Evolutionary conservation across 805 yeast species (phyloP).

Genomic region (Kodamaea nitidulidarum): DNA sequence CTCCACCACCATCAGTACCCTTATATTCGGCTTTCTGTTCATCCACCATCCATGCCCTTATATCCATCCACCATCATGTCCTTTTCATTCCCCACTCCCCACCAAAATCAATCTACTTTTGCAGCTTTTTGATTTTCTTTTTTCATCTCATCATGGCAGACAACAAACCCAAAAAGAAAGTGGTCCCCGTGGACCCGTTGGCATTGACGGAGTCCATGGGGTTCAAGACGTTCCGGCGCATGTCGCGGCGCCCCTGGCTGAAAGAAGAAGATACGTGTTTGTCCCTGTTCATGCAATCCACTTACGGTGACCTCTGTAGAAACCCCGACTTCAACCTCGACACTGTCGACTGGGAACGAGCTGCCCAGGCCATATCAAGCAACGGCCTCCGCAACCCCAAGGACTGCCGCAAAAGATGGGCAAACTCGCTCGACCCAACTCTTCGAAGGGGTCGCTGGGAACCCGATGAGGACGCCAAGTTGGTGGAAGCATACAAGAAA

Average conservation of each 20-base stretch:
- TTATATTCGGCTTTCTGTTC: too few species aligned
- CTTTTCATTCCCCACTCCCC: too few species aligned
- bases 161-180: conserved; percentile 10
- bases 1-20: too few species aligned
- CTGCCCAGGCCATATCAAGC: conserved; percentile 42
- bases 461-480: conserved; percentile 63
- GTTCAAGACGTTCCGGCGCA: conserved; percentile 65
- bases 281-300: conserved; percentile 37
- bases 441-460: conserved; percentile 87
- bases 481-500: conserved; percentile 58
- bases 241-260: conserved; percentile 67
- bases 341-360: conserved; percentile 57
- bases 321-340: conserved; percentile 29
- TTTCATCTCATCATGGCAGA: background rate
- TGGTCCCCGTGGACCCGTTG: conserved; percentile 43
- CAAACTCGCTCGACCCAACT: conserved; percentile 77
- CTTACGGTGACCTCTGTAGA: conserved; percentile 22
- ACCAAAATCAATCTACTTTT: too few species aligned
- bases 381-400: conserved; percentile 58
- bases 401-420: conserved; percentile 87
- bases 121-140: background rate
- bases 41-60: too few species aligned
- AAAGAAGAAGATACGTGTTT: conserved; percentile 65
- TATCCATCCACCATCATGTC: too few species aligned
- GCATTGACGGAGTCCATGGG: conserved; percentile 70